Conservation (phyloP, 352 stramenopile genomes). For the Pythium diclinum region DNA sequence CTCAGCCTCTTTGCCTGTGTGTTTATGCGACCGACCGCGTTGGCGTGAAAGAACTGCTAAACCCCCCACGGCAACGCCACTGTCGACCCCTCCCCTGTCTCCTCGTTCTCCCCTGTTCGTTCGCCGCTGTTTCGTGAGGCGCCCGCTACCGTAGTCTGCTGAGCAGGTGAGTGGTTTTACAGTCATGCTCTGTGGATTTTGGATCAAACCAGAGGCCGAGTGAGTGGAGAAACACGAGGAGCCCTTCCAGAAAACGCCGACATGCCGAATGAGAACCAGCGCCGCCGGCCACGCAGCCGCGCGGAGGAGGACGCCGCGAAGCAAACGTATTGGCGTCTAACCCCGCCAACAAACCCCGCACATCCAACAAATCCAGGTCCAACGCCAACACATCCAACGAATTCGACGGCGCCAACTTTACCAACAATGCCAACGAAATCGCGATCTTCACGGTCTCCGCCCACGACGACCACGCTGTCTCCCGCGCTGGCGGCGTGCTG, state of each 20-base stretch:
- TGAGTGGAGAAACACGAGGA: not conserved
- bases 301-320: slow-evolving; percentile 7
- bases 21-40: slow-evolving; percentile 20
- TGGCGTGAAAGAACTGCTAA: slow-evolving; percentile 8
- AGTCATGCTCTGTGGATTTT: not conserved
- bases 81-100: not conserved
- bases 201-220: slow-evolving; percentile 3
- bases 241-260: not conserved
- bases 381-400: slow-evolving; percentile 8
- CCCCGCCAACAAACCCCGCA: not conserved
- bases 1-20: not conserved
- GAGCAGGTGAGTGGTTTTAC: slow-evolving; percentile 4
- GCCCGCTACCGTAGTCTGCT: not conserved
- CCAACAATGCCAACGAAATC: not conserved
- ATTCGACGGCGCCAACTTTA: not conserved
- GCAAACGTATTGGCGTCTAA: not conserved
- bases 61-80: not conserved
- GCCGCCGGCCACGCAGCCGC: slow-evolving; percentile 15
- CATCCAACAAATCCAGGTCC: slow-evolving; percentile 4
- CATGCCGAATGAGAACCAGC: slow-evolving; percentile 20
- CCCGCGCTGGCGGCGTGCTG: slow-evolving; percentile 22
- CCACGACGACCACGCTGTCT: slow-evolving; percentile 6
- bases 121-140: not conserved
- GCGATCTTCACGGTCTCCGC: not conserved
- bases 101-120: not conserved